Evolutionary conservation across 2,329 filamentous ascomycete species (phyloP).

Genomic region (Aspergillus pseudonomiae): DNA sequence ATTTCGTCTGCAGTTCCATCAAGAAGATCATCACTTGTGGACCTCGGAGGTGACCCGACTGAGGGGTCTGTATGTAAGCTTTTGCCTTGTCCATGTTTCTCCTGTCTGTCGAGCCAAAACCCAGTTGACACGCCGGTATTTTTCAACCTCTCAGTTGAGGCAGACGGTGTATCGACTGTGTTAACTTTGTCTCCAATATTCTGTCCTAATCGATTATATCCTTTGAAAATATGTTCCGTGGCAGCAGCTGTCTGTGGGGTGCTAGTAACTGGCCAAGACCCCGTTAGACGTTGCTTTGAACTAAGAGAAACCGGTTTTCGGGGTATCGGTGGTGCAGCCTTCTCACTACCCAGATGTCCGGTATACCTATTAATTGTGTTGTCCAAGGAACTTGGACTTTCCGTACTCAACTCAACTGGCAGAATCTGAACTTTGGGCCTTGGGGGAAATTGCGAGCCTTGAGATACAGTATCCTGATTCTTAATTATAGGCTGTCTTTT

Average conservation of each 20-base stretch:
- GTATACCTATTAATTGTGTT: not conserved
- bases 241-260: not conserved
- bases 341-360: slow-evolving; percentile 1
- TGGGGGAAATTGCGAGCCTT: slow-evolving; percentile 30
- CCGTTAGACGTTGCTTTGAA: slow-evolving; percentile 16
- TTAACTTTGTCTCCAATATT: not conserved
- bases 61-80: not conserved
- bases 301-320: slow-evolving; percentile 59
- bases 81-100: not conserved
- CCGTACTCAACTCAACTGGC: not conserved
- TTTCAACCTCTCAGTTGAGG: not conserved
- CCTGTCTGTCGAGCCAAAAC: not conserved
- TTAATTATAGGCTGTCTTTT: slow-evolving; percentile 18
- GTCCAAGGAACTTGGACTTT: not conserved
- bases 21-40: slow-evolving; percentile 27
- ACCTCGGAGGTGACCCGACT: not conserved
- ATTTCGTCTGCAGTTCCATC: slow-evolving; percentile 24
- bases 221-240: not conserved
- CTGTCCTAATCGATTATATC: not conserved
- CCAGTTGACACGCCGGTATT: not conserved
- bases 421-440: slow-evolving; percentile 10
- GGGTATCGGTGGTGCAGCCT: slow-evolving; percentile 60
- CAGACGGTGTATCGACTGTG: not conserved
- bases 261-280: not conserved
- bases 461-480: slow-evolving; percentile 5